A percentile compares a stretch with the other conserved stretches of the same genome.
phyloP scores from a whole-genome alignment of 208 protist genomes.

The Acanthamoeba castellanii region DNA sequence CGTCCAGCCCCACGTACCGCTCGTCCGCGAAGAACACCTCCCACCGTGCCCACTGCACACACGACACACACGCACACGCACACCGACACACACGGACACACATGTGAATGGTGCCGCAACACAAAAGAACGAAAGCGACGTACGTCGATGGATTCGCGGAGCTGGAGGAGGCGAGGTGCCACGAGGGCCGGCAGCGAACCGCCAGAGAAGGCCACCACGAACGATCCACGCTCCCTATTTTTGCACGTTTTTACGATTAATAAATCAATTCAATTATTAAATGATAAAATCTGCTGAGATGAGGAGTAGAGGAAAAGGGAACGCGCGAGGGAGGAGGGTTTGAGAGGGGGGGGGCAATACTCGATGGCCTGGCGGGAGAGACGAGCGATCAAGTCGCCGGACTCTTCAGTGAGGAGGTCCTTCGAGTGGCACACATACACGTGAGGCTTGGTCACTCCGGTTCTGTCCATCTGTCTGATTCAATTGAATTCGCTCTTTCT shows the following conservation, averaged over 20 bases:
- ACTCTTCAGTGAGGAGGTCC: constrained; percentile 50
- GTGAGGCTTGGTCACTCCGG: constrained; percentile 3
- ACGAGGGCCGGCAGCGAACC: constrained; percentile 83
- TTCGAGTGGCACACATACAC: constrained; percentile 51
- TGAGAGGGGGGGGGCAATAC: background rate
- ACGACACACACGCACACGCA: too few species aligned
- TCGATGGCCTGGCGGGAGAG: constrained; percentile 15
- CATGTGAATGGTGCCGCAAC: background rate
- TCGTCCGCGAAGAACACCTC: constrained; percentile 85
- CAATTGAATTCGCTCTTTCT: background rate
- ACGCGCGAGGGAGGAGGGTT: too few species aligned
- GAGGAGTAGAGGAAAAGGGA: too few species aligned
- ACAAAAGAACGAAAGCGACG: background rate
- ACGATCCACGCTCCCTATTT: constrained; percentile 40
- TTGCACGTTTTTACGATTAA: background rate
- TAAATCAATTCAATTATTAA: background rate
- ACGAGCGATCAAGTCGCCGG: constrained; percentile 40
- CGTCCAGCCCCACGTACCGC: constrained; percentile 78
- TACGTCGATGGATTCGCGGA: constrained; percentile 24
- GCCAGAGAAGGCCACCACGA: constrained; percentile 83
- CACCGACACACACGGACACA: background rate
- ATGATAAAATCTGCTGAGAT: background rate
- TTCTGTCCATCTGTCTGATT: background rate
- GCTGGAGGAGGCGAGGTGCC: constrained; percentile 41
- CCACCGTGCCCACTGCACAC: constrained; percentile 69